These are phyloP conservation scores for Alternaria angustiovoidea DNA, from an alignment of 2,329 filamentous ascomycete species.

Conservation along the genomic window DNA sequence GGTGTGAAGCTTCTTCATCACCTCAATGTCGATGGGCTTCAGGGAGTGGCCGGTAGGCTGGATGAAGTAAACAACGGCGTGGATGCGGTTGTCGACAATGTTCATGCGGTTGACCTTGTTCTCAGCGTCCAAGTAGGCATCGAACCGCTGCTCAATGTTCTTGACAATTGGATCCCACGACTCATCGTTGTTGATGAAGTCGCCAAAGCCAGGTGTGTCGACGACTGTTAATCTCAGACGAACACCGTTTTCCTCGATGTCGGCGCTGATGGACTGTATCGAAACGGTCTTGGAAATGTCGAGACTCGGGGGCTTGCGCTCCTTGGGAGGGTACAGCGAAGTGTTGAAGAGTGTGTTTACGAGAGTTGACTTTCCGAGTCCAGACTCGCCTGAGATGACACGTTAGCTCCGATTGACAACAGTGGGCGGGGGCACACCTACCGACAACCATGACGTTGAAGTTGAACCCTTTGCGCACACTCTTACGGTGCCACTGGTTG, in stretches of 20 bases:
- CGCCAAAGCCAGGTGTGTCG: slow-evolving; percentile 96
- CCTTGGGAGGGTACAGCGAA: slow-evolving; percentile 96
- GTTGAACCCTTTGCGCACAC: slow-evolving; percentile 99
- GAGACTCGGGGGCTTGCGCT: slow-evolving; percentile 95
- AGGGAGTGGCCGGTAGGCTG: slow-evolving; percentile 98
- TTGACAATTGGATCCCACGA: slow-evolving; percentile 99
- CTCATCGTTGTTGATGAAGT: slow-evolving; percentile 99
- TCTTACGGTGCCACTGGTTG: slow-evolving; percentile 99
- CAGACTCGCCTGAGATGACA: slow-evolving; percentile 82
- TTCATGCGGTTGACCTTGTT: slow-evolving; percentile 99
- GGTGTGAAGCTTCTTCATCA: slow-evolving; percentile 99
- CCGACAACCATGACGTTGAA: slow-evolving; percentile 99
- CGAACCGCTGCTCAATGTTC: slow-evolving; percentile 99
- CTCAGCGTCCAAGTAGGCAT: slow-evolving; percentile 97
- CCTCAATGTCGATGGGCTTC: slow-evolving; percentile 98
- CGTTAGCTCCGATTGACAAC: slow-evolving; percentile 23
- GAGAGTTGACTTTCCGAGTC: slow-evolving; percentile 97
- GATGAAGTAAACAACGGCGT: slow-evolving; percentile 99
- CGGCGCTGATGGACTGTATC: slow-evolving; percentile 63
- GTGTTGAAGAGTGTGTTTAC: slow-evolving; percentile 99
- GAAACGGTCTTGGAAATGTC: slow-evolving; percentile 88
- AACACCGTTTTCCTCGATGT: slow-evolving; percentile 97
- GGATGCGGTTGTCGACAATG: slow-evolving; percentile 98
- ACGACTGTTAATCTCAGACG: slow-evolving; percentile 96
- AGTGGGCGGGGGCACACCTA: slow-evolving; percentile 62